Evolutionary conservation across 148 eudicot genomes (phyloP), one percentile per base, ranked within the genome.

Genomic region (Dysphania ambrosioides): DNA sequence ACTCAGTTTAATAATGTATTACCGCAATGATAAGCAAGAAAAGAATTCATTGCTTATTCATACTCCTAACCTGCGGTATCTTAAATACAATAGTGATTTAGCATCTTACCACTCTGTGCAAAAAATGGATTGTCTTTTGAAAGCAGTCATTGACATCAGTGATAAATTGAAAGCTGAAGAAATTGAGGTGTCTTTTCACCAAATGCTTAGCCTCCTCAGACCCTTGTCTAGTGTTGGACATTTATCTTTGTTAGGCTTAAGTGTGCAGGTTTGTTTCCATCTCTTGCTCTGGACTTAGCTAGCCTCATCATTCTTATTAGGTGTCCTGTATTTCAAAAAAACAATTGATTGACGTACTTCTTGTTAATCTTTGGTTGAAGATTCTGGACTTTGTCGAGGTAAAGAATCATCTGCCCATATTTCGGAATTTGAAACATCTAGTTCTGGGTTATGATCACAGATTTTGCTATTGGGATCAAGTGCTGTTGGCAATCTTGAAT

Each of bases 61-160:
- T 56, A 79, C 78, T 71, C 82, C 82, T 44, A 59, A 53, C 58
- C 72, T 80, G 57, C 21, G 30, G 31, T 47, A 60, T 66, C 65
- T 76, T 24, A 2, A 4, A 8, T 61, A 30, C 7, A 53, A 8
- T 44, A 21, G 16, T 55, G 12, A 72, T 16, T 57, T 24, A 4
- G 36, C 61, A 12, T 1, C 13, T 11, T 24, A 30, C 11, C 77
- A 81, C 68, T 40, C 40, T 3, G 6, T 77, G 9, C 29, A 13
- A 61, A 65, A 70, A 18, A 12, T 68, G 26, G 0, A 57, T 36
- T 23, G 34, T 64, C 79, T 74, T 21, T 59, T 44, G 32, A 71
- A 23, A 38, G 82, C 72, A 62, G 38, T 13, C 8, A 31, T 62
- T 18, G 1, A 1, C 6, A 6, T 62, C 32, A n/a, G 7, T 3